phyloP scores from a whole-genome alignment of 495 filamentous ascomycete species.

The Neurospora cerealis region DNA sequence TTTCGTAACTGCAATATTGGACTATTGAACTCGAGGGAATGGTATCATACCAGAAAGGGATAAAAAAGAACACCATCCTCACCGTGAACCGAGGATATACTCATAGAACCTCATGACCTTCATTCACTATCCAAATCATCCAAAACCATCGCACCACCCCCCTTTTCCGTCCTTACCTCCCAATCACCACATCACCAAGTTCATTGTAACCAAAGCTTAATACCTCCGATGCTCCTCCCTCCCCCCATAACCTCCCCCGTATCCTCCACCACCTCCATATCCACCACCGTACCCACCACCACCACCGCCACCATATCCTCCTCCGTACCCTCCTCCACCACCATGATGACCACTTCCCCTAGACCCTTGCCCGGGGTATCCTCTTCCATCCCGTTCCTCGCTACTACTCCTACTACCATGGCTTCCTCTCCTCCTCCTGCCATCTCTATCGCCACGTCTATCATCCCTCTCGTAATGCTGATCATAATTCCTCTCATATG shows the following conservation, averaged over 20 bases:
- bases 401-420: neutral
- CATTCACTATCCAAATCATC: neutral
- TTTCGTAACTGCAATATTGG: neutral
- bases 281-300: neutral
- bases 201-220: neutral
- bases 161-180: neutral
- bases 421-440: neutral
- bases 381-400: neutral
- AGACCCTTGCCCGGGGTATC: neutral
- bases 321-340: neutral
- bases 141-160: neutral
- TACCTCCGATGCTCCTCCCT: neutral
- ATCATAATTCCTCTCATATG: neutral
- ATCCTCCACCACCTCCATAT: neutral
- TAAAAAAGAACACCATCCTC: neutral
- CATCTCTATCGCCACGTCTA: neutral
- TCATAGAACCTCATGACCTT: neutral
- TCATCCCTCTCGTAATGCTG: neutral
- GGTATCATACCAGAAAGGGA: neutral
- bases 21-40: neutral
- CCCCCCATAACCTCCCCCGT: constrained; percentile 1
- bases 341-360: constrained; percentile 1
- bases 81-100: neutral
- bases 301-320: neutral
- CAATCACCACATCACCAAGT: no score